Evolutionary conservation across 176 grass and related monocot species (phyloP), one percentile per base, ranked within the genome.

Genomic region (Avena insularis): DNA sequence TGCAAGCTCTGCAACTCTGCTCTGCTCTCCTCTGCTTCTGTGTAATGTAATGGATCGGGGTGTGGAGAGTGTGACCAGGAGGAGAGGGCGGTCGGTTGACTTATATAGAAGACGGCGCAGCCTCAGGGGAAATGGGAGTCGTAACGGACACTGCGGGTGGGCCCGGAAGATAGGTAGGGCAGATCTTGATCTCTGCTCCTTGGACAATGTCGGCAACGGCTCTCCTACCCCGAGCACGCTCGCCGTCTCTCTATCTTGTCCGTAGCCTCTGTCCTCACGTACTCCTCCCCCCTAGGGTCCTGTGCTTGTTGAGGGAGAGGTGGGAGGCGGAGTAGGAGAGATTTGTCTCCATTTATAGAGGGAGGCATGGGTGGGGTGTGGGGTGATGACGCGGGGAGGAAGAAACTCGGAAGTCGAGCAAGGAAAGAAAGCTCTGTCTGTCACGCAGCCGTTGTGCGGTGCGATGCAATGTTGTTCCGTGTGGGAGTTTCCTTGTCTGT

Each of bases 381-480:
- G 15, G 8, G 8, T 66, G 35, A 80, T 77, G 61, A 46, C 71
- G 16, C 45, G 73, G 73, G 10, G 1, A 67, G 6, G 79, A 87
- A 83, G 89, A 79, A 90, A 90, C 36, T 1, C 6, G 54, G 21
- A 56, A 87, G 53, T 12, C 0, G 80, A 69, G 50, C 77, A 91
- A 82, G 82, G 10, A 88, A 91, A 91, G 86, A 88, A 88, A 91
- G 5, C 82, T 81, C 77, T 77, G 3, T 35, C 40, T 43, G 69
- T 3, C 76, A 0, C 17, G 47, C 63, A 87, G 85, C 74, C 79
- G 47, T 66, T 79, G 80, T 87, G 56, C 4, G 0, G 15, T 56
- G 54, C 54, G 16, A 57, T 35, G 69, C 58, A 25, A 31, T 77
- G 64, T 0, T 74, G 35, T 50, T 71, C 69, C 90, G 70, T 91